Base-by-base conservation (phyloP, 805 yeast genomes). In the Teunomyces cretensis region DNA sequence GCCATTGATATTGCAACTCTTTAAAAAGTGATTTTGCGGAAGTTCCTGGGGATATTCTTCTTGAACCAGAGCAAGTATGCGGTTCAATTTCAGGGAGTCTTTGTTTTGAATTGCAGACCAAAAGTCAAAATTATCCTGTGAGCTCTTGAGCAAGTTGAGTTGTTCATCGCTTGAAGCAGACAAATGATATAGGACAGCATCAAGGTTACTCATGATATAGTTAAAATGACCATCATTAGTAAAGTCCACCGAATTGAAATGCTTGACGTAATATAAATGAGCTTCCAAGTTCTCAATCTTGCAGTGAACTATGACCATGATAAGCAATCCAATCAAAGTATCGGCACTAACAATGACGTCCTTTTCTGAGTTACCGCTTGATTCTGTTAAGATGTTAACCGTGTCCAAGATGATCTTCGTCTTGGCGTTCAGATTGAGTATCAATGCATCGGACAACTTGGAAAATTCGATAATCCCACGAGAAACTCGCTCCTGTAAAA, bases 161-260 rank as follows among this genome's bases (percentile, higher is more conserved):
- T 74, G 75, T 9, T 58, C 61, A 5, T 19, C 33, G 27, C 15
- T 39, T 1, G 60, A 42, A 2, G 38, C 13, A 1, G 62, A 57
- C 13, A 89, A 68, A 56, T 85, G 92, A 45, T 68, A 79, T 7
- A 88, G 56, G 0, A 88, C 95, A 0, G 90, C 96, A 54, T 90
- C 96, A 36, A 90, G 70, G 5, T 96, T 88, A 37, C 96, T 84
- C 11, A 89, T 52, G 1, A 90, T 83, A 60, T 92, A 92, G 9
- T 88, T 95, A 26, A 78, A 61, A 17, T 79, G 70, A 0, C 96
- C 96, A 32, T 72, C 72, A n/a, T 56, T 53, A 2, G 57, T 31
- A 38, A 39, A 39, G 32, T 62, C 62, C 0, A 56, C 51, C 2
- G 67, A 67, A 16, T 84, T 75, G 56, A 85, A 88, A 32, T 75